Conservation (phyloP, 2,329 filamentous ascomycete genomes). For the Ceratocystis diversiconidia region DNA sequence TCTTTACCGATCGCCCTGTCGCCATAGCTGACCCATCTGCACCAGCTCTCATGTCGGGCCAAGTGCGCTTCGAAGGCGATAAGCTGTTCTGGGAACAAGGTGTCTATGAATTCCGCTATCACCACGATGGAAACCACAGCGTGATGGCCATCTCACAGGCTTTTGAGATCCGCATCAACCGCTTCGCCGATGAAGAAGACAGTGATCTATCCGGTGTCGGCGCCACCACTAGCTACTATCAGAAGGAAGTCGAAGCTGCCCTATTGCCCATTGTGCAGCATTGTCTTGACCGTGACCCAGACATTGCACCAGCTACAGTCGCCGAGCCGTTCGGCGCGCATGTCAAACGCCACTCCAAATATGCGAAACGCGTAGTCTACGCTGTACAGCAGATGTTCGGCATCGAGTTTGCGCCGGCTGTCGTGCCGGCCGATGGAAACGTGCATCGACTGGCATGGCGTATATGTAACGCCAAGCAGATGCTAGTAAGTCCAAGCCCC, state of each 20-base stretch:
- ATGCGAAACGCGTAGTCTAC: conserved; percentile 78
- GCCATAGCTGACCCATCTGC: conserved; percentile 32
- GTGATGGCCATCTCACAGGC: conserved; percentile 89
- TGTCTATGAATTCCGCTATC: conserved; percentile 92
- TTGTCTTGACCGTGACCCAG: conserved; percentile 81
- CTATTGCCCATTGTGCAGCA: conserved; percentile 76
- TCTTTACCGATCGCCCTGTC: conserved; percentile 51
- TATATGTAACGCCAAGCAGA: conserved; percentile 90
- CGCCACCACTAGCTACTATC: conserved; percentile 40
- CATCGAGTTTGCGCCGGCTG: conserved; percentile 83
- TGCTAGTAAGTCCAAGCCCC: conserved; percentile 45
- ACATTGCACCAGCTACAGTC: conserved; percentile 67
- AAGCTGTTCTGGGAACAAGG: conserved; percentile 96
- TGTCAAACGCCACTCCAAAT: conserved; percentile 79
- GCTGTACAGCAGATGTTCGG: conserved; percentile 95
- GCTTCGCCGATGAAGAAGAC: conserved; percentile 64
- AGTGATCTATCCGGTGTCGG: conserved; percentile 27
- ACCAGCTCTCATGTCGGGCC: conserved; percentile 52
- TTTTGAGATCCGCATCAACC: conserved; percentile 75
- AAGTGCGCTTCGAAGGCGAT: conserved; percentile 78
- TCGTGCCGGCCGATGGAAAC: conserved; percentile 83
- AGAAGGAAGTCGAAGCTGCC: conserved; percentile 57
- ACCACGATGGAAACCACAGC: conserved; percentile 82
- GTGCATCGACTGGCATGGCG: conserved; percentile 86
- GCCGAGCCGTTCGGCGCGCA: conserved; percentile 75